Evolutionary conservation across 495 filamentous ascomycete species (phyloP).

Genomic region (Staphylotrichum tortipilum): DNA sequence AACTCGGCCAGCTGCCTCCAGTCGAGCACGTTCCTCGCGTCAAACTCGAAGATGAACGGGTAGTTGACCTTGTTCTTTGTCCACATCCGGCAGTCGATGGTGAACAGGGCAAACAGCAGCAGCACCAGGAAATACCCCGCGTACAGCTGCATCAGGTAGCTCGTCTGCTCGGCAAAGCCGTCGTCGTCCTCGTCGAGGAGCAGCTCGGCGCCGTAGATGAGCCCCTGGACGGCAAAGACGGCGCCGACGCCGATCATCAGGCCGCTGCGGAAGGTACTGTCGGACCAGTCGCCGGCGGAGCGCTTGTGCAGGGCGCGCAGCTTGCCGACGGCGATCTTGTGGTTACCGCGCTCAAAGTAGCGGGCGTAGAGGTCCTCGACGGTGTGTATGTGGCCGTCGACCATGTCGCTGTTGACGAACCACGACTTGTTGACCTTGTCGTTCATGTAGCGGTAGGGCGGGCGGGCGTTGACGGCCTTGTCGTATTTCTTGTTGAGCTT

Average conservation of each 20-base stretch:
- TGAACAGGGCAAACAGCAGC: slow-evolving; percentile 66
- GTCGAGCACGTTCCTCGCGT: slow-evolving; percentile 72
- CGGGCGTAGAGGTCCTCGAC: slow-evolving; percentile 87
- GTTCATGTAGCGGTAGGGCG: slow-evolving; percentile 73
- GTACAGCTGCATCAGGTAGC: slow-evolving; percentile 78
- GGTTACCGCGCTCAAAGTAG: slow-evolving; percentile 85
- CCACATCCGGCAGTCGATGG: slow-evolving; percentile 74
- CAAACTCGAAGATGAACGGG: slow-evolving; percentile 92
- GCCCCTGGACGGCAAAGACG: slow-evolving; percentile 65
- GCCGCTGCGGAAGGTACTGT: slow-evolving; percentile 68
- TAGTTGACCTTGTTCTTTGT: slow-evolving; percentile 81
- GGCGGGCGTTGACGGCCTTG: slow-evolving; percentile 71
- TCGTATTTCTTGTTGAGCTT: slow-evolving; percentile 99
- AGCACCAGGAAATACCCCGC: slow-evolving; percentile 74
- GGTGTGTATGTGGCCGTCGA: slow-evolving; percentile 65
- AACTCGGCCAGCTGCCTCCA: slow-evolving; percentile 86
- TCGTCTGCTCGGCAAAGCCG: slow-evolving; percentile 44
- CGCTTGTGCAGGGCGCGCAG: slow-evolving; percentile 60
- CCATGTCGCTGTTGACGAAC: slow-evolving; percentile 77
- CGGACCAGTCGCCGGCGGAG: slow-evolving; percentile 60
- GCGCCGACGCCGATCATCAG: slow-evolving; percentile 65
- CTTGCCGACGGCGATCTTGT: slow-evolving; percentile 80
- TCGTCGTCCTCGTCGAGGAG: slow-evolving; percentile 43
- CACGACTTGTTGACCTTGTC: slow-evolving; percentile 85
- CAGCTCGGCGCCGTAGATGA: slow-evolving; percentile 54